These are phyloP conservation scores for Apiospora pterosperma DNA, from an alignment of 2,329 filamentous ascomycete genomes.

Conservation along the genomic window DNA sequence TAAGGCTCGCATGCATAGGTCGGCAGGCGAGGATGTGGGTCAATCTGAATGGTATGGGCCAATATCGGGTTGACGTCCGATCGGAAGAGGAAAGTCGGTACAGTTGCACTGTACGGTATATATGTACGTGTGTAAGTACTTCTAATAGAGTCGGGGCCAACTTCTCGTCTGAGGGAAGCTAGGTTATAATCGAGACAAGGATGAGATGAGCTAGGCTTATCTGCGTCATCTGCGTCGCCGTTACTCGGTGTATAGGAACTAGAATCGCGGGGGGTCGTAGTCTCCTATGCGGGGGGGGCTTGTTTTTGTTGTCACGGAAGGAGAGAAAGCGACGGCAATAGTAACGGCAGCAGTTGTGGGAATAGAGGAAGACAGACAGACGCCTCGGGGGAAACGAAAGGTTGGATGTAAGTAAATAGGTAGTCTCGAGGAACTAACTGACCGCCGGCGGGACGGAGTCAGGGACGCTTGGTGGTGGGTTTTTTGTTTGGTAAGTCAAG, in stretches of 20 bases:
- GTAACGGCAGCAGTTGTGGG: conserved; percentile 3
- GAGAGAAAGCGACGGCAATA: conserved; percentile 8
- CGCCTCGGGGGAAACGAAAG: not conserved
- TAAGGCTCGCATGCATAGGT: not conserved
- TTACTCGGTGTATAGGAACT: conserved; percentile 11
- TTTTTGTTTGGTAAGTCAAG: not conserved
- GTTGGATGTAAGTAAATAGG: conserved; percentile 6
- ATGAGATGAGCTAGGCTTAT: conserved; percentile 58
- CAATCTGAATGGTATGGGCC: not conserved
- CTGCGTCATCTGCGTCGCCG: conserved; percentile 44
- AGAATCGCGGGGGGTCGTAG: not conserved
- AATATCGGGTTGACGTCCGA: not conserved
- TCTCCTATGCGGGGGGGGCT: not conserved
- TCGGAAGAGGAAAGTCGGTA: not conserved
- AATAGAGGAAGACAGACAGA: not conserved
- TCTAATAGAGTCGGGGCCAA: not conserved
- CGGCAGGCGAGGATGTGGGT: not conserved
- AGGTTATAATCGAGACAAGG: conserved; percentile 51
- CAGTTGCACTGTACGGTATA: not conserved
- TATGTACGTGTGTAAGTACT: not conserved
- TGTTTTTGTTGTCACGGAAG: no score
- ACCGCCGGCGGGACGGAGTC: not conserved
- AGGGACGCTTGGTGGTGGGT: not conserved
- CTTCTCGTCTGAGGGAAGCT: conserved; percentile 20
- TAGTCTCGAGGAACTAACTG: not conserved